A percentile compares a stretch with the other conserved stretches of the same genome.
phyloP scores from a whole-genome alignment of 2,329 filamentous ascomycete species.

The Hawksworthiomyces lignivorus region DNA sequence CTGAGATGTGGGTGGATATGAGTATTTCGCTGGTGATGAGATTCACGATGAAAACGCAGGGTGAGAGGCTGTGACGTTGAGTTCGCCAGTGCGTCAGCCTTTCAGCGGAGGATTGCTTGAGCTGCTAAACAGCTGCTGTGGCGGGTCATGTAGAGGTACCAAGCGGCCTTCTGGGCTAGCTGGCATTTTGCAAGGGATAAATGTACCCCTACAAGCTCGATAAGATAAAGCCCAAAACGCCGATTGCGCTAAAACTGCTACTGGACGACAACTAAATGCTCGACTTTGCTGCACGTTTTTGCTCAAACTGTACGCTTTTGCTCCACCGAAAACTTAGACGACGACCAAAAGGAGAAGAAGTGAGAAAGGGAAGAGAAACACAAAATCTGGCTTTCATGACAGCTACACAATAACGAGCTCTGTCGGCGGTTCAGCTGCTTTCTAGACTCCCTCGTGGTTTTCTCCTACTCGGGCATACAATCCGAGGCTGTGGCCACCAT shows the following conservation, averaged over 20 bases:
- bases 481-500: constrained; percentile 22
- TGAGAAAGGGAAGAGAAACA: background rate
- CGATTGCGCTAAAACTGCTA: constrained; percentile 2
- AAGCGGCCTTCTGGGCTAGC: no score
- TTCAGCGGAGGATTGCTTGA: no score
- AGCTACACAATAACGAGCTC: constrained; percentile 5
- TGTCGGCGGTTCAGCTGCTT: constrained; percentile 3
- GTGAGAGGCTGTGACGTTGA: constrained; percentile 10
- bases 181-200: no score
- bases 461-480: background rate
- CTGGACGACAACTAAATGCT: constrained; percentile 3
- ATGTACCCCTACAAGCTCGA: constrained; percentile 4
- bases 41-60: no score
- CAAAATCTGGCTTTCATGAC: no score
- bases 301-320: no score
- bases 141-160: no score
- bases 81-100: constrained; percentile 5
- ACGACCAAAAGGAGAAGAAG: background rate
- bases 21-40: no score
- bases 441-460: background rate
- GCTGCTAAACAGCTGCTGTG: no score
- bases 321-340: background rate
- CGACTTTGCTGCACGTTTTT: constrained; percentile 6
- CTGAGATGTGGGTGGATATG: no score
- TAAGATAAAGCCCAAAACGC: constrained; percentile 8